Conservation (phyloP, 2,329 filamentous ascomycete species). For the Macroventuria anomochaeta region DNA sequence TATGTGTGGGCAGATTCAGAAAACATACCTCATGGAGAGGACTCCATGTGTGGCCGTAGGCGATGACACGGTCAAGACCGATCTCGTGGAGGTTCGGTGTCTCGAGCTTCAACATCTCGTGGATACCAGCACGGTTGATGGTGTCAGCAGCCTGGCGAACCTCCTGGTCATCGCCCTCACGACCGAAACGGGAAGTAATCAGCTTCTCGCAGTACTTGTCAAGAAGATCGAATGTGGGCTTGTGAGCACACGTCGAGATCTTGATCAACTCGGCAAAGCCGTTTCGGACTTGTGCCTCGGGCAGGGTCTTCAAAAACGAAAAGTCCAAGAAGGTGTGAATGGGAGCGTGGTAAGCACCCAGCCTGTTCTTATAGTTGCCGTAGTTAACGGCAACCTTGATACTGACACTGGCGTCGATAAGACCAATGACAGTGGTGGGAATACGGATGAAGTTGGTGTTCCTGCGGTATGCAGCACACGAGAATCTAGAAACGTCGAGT, state of each 20-base stretch:
- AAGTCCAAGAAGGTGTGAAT: conserved; percentile 77
- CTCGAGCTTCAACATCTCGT: conserved; percentile 76
- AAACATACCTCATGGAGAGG: conserved; percentile 63
- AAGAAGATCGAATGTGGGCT: conserved; percentile 69
- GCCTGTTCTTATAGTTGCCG: conserved; percentile 75
- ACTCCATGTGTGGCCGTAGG: conserved; percentile 77
- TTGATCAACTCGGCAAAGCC: conserved; percentile 79
- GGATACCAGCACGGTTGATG: conserved; percentile 73
- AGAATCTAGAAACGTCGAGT: conserved; percentile 46
- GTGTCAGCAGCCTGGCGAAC: conserved; percentile 67
- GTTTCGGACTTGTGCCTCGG: conserved; percentile 72
- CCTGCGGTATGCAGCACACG: conserved; percentile 73
- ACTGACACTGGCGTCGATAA: conserved; percentile 76
- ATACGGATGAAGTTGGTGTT: conserved; percentile 78
- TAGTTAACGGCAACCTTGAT: conserved; percentile 84
- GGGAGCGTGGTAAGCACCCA: conserved; percentile 76
- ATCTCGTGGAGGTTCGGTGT: conserved; percentile 77
- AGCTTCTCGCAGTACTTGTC: conserved; percentile 73
- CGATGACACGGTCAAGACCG: conserved; percentile 73
- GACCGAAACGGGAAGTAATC: conserved; percentile 69
- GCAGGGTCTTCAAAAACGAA: conserved; percentile 71
- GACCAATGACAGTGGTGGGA: conserved; percentile 75
- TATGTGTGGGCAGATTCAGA: background rate
- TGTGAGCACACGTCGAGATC: conserved; percentile 73
- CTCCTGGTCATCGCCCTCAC: conserved; percentile 64